Base-by-base conservation (phyloP, 2,329 filamentous ascomycete genomes). In the Metarhizium rileyi region DNA sequence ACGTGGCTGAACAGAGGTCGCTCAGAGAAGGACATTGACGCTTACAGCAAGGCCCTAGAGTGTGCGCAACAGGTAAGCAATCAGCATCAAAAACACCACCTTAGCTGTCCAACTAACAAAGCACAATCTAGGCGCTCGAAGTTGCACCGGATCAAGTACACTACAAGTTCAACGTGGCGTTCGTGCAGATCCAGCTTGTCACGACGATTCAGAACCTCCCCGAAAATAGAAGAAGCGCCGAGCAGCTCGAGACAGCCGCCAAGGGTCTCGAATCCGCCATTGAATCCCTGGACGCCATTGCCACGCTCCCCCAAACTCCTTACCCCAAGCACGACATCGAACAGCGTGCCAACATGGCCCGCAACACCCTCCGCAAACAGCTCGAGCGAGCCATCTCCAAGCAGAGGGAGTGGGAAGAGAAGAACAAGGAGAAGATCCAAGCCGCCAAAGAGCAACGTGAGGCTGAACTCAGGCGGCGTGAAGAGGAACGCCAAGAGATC, bases 81-180 rank as follows among this genome's bases (percentile, higher is more conserved):
- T 4, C 9, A n/a, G 27, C 18, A 18, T 44, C 9, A 53, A 45
- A 36, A 46, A n/a, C 18, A 44, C 40, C 20, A 23, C 35, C 22
- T 12, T 20, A 27, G 27, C 7, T 28, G 36, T n/a, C 12, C 7
- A 10, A 27, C 14, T 33, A 20, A 22, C 8, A n/a, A 18, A 25
- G 33, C 6, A 7, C 38, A 42, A 42, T 16, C 20, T 18, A 86
- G 78, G 89, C 91, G 25, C 79, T 95, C 18, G 79, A 82, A 49
- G 78, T 86, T 49, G 83, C 87, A 1, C 87, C 90, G 0, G 86
- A 93, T 4, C 88, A 95, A 59, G 77, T 90, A 27, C 89, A 95
- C 67, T 88, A 93, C 66, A 89, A 93, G 65, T 98, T 98, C 77
- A 98, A 98, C 61, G 87, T 98, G 26, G 93, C 93, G 1, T 98